Evolutionary conservation across 345 rosid species (phyloP).

Genomic region (Citropsis articulata): DNA sequence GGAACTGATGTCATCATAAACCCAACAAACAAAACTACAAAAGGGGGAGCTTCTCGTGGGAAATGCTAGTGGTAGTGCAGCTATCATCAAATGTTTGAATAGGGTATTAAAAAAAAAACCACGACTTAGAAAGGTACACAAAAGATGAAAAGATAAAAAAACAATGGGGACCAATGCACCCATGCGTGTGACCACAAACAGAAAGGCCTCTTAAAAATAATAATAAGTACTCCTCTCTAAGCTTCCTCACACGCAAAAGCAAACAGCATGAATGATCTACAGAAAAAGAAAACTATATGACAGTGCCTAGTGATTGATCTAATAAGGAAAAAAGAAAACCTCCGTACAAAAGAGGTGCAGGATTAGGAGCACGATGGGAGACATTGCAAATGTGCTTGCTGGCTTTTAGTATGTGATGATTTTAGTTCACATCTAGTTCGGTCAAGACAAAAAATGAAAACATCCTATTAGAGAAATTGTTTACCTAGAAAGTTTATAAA

Average conservation of each 20-base stretch:
- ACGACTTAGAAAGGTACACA: slow-evolving; percentile 14
- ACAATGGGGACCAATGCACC: slow-evolving; percentile 61
- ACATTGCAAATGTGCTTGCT: slow-evolving; percentile 14
- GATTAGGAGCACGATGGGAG: not conserved
- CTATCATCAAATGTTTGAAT: slow-evolving; percentile 59
- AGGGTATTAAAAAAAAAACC: slow-evolving; percentile 4
- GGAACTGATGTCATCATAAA: slow-evolving; percentile 56
- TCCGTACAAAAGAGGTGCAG: slow-evolving; percentile 1
- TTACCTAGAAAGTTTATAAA: too few relatives aligned
- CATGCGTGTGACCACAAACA: slow-evolving; percentile 86
- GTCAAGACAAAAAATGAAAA: not conserved
- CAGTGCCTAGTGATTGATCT: slow-evolving; percentile 4
- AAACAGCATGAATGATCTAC: slow-evolving; percentile 6
- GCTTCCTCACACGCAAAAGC: slow-evolving; percentile 6
- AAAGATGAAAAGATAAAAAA: slow-evolving; percentile 35
- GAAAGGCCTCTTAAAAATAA: slow-evolving; percentile 14
- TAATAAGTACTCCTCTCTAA: slow-evolving; percentile 10
- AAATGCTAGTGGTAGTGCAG: slow-evolving; percentile 47
- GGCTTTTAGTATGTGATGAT: not conserved
- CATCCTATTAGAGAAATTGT: not conserved
- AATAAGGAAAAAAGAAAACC: slow-evolving; percentile 10
- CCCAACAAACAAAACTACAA: slow-evolving; percentile 15
- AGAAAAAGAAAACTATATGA: not conserved
- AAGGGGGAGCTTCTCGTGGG: slow-evolving; percentile 23
- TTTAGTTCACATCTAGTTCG: not conserved